Base-by-base conservation (phyloP, 441 rosid genomes). In the Kokia cookei region DNA sequence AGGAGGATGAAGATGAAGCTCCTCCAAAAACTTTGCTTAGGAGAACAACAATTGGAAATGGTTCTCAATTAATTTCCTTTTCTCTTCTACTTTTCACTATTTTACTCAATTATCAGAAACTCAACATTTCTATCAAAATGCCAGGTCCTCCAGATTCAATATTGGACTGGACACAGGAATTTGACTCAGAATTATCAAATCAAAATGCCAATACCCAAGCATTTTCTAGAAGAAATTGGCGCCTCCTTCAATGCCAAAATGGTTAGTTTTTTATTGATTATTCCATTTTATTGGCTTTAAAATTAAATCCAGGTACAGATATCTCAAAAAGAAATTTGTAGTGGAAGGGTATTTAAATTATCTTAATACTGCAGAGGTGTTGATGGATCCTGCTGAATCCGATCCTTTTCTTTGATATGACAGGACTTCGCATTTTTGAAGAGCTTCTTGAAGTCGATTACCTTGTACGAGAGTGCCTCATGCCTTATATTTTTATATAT, bases 381-480 rank as follows among this genome's bases (percentile, higher is more conserved):
- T 73, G 74, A 65, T 65, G 45, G 73, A 75, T 78, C 11, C 45
- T 53, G 27, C n/a, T n/a, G 61, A 73, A n/a, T 45, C 13, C 17
- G 0, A 58, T 26, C 8, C 14, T 66, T 42, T 69, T 48, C 72
- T 53, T 69, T 45, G 68, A 75, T 77, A 45, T 82, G 71, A 79
- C 94, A 96, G 99, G 99, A 71, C 98, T 96, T 50, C 97, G 99
- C 80, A 94, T 96, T 82, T 94, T 96, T 90, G 99, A 96, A 85
- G 99, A 96, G 89, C 96, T 90, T 76, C 90, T 96, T 83, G 98
- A 96, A 87, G 98, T 94, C 67, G 99, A 96, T 80, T 96, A 94
- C 87, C 99, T 96, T 82, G 99, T 96, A 90, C 24, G 94, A 67
- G 73, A 48, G 65, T 76, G 19, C 70, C 53, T 79, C 43, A 63